Conservation (phyloP, 2,329 filamentous ascomycete genomes). For the Alternaria atra region DNA sequence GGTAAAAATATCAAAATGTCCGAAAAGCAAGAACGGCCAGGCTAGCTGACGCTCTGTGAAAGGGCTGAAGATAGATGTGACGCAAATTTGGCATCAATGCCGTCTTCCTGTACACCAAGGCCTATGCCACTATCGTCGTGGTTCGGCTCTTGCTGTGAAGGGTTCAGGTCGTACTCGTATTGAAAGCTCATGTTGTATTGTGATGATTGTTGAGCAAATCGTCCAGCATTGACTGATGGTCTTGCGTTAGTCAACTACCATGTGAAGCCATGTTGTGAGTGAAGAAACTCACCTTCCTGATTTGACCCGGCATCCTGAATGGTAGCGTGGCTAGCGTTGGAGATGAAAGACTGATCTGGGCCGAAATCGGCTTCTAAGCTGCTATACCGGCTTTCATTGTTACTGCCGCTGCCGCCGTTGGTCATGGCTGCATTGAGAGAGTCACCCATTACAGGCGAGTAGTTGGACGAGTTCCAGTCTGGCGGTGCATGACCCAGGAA, state of each 20-base stretch:
- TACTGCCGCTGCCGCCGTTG: constrained; percentile 49
- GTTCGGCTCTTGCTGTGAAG: constrained; percentile 42
- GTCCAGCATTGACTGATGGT: constrained; percentile 46
- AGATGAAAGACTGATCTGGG: constrained; percentile 46
- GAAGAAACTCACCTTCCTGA: constrained; percentile 43
- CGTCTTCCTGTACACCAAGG: constrained; percentile 45
- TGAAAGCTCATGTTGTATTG: constrained; percentile 48
- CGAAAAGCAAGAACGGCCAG: constrained; percentile 12
- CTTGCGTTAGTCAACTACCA: constrained; percentile 49
- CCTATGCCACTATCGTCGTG: constrained; percentile 50
- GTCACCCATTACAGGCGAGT: constrained; percentile 43
- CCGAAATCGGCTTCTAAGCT: constrained; percentile 51
- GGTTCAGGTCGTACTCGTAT: constrained; percentile 43
- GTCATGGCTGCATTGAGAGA: constrained; percentile 41
- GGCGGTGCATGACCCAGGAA: constrained; percentile 71
- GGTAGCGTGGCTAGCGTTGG: constrained; percentile 32
- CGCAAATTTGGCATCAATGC: constrained; percentile 47
- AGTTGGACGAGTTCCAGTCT: constrained; percentile 34
- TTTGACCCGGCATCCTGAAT: constrained; percentile 34
- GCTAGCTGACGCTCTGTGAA: constrained; percentile 33
- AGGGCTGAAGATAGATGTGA: constrained; percentile 35
- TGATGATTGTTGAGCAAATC: constrained; percentile 39
- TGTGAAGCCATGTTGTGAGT: constrained; percentile 6
- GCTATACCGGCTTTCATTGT: constrained; percentile 51
- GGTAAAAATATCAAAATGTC: constrained; percentile 13